phyloP scores from a whole-genome alignment of 768 basidiomycete species.

The Mycena metata region DNA sequence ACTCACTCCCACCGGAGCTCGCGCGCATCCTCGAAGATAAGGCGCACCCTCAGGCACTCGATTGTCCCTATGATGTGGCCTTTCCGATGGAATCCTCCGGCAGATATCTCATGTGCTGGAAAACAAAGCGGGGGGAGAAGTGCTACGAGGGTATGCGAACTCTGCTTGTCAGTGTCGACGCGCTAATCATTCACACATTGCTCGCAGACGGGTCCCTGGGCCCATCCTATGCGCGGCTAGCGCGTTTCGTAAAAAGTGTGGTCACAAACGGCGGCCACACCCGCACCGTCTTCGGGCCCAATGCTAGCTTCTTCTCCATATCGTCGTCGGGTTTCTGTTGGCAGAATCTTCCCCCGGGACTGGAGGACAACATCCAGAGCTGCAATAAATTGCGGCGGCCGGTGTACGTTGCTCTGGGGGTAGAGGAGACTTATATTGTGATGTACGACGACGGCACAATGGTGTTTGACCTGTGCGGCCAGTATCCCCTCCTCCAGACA shows the following conservation, averaged over 20 bases:
- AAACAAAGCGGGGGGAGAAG: constrained; percentile 21
- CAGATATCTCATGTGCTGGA: constrained; percentile 25
- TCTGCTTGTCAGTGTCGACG: background rate
- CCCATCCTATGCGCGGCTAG: constrained; percentile 25
- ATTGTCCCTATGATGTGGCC: constrained; percentile 22
- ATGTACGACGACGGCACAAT: constrained; percentile 31
- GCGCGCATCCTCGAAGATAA: constrained; percentile 5
- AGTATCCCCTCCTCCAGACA: constrained; percentile 30
- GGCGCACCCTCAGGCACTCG: constrained; percentile 23
- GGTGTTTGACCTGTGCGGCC: constrained; percentile 26
- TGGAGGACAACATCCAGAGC: constrained; percentile 25
- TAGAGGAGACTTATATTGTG: constrained; percentile 28
- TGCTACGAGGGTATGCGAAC: constrained; percentile 28
- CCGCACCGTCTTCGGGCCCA: constrained; percentile 31
- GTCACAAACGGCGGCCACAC: constrained; percentile 14
- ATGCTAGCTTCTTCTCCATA: constrained; percentile 25
- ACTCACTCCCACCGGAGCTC: constrained; percentile 1
- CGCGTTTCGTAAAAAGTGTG: constrained; percentile 23
- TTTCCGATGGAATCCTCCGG: constrained; percentile 28
- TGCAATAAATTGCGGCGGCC: constrained; percentile 25
- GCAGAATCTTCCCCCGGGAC: constrained; percentile 27
- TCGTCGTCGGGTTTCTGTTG: constrained; percentile 32
- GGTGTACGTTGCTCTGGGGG: constrained; percentile 27
- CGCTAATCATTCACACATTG: constrained; percentile 5
- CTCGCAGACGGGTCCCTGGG: constrained; percentile 20